A percentile compares a stretch with the other conserved stretches of the same genome.
phyloP scores from a whole-genome alignment of 306 rosid genomes.

The Acacia melanoxylon region DNA sequence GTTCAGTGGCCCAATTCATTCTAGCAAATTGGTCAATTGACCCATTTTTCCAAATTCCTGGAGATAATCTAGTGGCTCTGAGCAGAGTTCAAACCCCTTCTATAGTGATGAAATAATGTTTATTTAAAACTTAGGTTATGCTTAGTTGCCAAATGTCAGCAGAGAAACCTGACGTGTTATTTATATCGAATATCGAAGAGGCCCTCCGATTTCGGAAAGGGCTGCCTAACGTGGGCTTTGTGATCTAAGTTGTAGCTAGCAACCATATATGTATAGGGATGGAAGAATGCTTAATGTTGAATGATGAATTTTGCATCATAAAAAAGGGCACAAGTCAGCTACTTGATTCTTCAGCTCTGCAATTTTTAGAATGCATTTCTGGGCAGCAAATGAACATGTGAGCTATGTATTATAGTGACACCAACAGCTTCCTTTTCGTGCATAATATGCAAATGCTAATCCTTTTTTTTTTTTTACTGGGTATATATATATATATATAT shows the following conservation, averaged over 20 bases:
- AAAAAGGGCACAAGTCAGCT: background rate
- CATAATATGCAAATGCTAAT: background rate
- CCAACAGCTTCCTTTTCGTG: background rate
- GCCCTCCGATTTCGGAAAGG: background rate
- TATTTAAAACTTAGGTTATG: slow-evolving; percentile 24
- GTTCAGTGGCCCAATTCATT: slow-evolving; percentile 8
- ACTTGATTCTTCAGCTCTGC: background rate
- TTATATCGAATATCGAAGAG: background rate
- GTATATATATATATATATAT: no score
- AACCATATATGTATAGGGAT: slow-evolving; percentile 7
- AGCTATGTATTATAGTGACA: background rate
- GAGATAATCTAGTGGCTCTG: slow-evolving; percentile 19
- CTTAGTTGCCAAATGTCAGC: slow-evolving; percentile 19
- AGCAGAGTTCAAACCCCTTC: slow-evolving; percentile 11
- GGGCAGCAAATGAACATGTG: background rate
- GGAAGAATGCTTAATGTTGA: slow-evolving; percentile 2
- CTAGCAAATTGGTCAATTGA: slow-evolving; percentile 3
- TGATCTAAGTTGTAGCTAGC: slow-evolving; percentile 12
- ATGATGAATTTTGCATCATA: slow-evolving; percentile 10
- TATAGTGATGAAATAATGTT: slow-evolving; percentile 22
- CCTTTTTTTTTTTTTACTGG: background rate
- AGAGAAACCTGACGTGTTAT: slow-evolving; percentile 9
- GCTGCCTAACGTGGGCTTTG: slow-evolving; percentile 22
- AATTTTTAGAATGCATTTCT: background rate
- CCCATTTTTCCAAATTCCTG: background rate